Conservation (phyloP, 2,329 filamentous ascomycete genomes). For the Emmonsiellopsis sp. region DNA sequence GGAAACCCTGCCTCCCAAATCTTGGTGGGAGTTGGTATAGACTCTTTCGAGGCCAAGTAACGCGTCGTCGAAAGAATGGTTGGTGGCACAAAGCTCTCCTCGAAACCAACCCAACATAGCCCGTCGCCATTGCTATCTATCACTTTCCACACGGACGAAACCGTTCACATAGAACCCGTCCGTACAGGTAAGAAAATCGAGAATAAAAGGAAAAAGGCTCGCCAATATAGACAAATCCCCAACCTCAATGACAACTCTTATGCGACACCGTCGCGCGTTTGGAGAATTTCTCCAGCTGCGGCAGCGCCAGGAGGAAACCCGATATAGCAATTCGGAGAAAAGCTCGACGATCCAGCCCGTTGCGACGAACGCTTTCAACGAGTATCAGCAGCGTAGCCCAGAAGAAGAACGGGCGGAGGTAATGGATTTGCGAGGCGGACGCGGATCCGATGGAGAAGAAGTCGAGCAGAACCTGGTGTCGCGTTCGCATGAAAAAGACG, state of each 20-base stretch:
- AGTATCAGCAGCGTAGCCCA: constrained; percentile 9
- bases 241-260: constrained; percentile 7
- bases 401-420: constrained; percentile 9
- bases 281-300: constrained; percentile 3
- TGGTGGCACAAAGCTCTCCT: not conserved
- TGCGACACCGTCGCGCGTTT: not conserved
- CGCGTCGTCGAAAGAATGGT: not conserved
- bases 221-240: not conserved
- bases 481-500: not conserved
- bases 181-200: not conserved
- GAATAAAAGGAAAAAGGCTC: not conserved
- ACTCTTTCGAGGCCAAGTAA: not conserved
- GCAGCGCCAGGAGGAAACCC: constrained; percentile 8
- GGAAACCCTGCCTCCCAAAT: not conserved
- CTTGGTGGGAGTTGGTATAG: not conserved
- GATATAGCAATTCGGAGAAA: constrained; percentile 8
- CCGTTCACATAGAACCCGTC: too few relatives aligned
- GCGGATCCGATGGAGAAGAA: constrained; percentile 12
- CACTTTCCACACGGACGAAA: too few relatives aligned
- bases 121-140: too few relatives aligned
- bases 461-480: constrained; percentile 8
- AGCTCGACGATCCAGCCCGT: constrained; percentile 7
- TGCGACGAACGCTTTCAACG: constrained; percentile 7
- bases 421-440: constrained; percentile 7
- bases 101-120: too few relatives aligned